phyloP scores from a whole-genome alignment of 2,329 filamentous ascomycete species.

The Claviceps sp. region DNA sequence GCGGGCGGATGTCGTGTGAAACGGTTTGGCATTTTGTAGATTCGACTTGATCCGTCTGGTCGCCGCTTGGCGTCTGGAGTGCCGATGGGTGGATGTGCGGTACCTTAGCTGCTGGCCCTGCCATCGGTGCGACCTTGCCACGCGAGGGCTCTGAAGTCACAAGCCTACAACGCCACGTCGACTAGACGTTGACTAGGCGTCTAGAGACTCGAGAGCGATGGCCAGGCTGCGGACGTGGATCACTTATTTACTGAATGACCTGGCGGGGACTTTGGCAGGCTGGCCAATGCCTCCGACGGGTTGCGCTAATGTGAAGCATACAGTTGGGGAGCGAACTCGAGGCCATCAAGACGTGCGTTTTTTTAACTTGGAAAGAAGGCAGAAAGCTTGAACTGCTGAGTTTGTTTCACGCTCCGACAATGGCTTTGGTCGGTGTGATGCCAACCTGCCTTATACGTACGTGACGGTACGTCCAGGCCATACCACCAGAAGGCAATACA shows the following conservation, averaged over 20 bases:
- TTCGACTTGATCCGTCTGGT: not conserved
- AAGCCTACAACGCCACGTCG: constrained; percentile 6
- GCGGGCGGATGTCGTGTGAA: not conserved
- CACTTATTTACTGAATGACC: not conserved
- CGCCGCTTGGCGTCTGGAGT: not conserved
- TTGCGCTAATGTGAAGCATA: not conserved
- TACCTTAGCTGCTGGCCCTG: not conserved
- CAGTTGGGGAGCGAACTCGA: too few relatives aligned
- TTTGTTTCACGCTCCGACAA: too few relatives aligned
- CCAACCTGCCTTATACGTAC: too few relatives aligned
- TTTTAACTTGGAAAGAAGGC: too few relatives aligned
- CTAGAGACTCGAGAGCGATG: not conserved
- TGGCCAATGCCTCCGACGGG: not conserved
- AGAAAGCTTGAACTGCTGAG: too few relatives aligned
- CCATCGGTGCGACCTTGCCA: constrained; percentile 7
- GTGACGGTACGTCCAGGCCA: too few relatives aligned
- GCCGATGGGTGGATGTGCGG: not conserved
- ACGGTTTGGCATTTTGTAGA: not conserved
- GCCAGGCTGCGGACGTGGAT: not conserved
- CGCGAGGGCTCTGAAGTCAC: constrained; percentile 8
- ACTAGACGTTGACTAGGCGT: not conserved
- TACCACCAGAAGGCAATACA: too few relatives aligned
- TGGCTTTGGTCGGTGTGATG: too few relatives aligned
- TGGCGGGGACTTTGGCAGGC: not conserved
- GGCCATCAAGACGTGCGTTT: too few relatives aligned